Evolutionary conservation across 495 filamentous ascomycete genomes (phyloP).

Genomic region (Aspergillus mulundensis): DNA sequence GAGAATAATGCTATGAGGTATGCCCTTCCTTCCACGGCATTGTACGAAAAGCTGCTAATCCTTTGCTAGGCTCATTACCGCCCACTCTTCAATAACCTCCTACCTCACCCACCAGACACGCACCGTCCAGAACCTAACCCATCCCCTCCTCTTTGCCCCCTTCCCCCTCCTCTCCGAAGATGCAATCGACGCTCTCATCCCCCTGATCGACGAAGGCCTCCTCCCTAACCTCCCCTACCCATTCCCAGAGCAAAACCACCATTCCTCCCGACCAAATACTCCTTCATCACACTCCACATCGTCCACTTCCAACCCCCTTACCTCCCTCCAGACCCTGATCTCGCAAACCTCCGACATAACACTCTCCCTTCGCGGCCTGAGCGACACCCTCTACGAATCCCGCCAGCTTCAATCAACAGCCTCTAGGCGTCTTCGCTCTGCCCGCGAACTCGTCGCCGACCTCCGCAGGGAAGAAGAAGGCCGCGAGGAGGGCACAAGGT

Average conservation of each 20-base stretch:
- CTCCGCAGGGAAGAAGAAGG: constrained; percentile 76
- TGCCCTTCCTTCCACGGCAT: constrained; percentile 15
- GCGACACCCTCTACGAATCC: constrained; percentile 94
- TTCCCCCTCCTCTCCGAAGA: constrained; percentile 59
- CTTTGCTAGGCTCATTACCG: constrained; percentile 70
- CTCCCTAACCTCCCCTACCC: constrained; percentile 45
- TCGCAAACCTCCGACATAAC: constrained; percentile 70
- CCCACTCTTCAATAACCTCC: constrained; percentile 77
- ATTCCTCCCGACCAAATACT: constrained; percentile 41
- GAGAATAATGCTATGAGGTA: constrained; percentile 78
- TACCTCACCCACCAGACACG: constrained; percentile 84
- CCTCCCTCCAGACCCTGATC: constrained; percentile 49
- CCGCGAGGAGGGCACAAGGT: constrained; percentile 72
- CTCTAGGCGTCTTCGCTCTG: constrained; percentile 66
- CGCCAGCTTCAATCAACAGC: constrained; percentile 79
- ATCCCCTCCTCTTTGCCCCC: constrained; percentile 55
- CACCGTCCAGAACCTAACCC: constrained; percentile 72
- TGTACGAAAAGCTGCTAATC: constrained; percentile 17
- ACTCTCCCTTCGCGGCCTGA: constrained; percentile 73
- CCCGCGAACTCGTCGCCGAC: constrained; percentile 76
- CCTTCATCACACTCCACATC: constrained; percentile 31
- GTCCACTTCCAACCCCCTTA: constrained; percentile 42
- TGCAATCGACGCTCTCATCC: constrained; percentile 61
- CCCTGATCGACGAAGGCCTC: constrained; percentile 56
- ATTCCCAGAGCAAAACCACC: constrained; percentile 49